Evolutionary conservation across 192 early-diverging fungal genomes (phyloP).

Genomic region (Backusella circina): DNA sequence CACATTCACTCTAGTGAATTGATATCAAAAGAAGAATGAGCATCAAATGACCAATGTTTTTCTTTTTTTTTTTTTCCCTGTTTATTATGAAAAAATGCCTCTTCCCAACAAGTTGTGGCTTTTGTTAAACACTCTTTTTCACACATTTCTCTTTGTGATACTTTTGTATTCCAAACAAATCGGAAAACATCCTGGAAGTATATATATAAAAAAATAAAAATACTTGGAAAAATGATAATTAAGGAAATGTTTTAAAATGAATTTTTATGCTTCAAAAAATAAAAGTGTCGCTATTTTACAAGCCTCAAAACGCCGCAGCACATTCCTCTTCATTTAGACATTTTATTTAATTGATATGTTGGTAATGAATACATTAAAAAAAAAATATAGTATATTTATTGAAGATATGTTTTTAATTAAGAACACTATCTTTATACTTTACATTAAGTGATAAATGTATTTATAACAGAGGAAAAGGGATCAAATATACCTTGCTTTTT

Average conservation of each 20-base stretch:
- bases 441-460: not conserved
- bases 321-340: too few species aligned
- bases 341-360: too few species aligned
- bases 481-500: not conserved
- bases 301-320: not conserved
- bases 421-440: not conserved
- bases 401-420: too few species aligned
- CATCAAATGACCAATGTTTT: not conserved
- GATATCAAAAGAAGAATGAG: too few species aligned
- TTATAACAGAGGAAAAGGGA: not conserved
- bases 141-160: not conserved
- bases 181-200: not conserved
- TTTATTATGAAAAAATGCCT: not conserved
- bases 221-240: not conserved
- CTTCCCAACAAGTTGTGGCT: not conserved
- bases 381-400: too few species aligned
- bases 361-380: too few species aligned
- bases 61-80: not conserved
- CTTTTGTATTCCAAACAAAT: not conserved
- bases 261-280: not conserved
- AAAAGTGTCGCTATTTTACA: not conserved
- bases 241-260: constrained; percentile 4
- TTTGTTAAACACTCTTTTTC: not conserved
- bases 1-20: too few species aligned
- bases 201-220: not conserved